These are phyloP conservation scores for Aspergillaceae sp. DNA, from an alignment of 2,329 filamentous ascomycete genomes.

Conservation along the genomic window DNA sequence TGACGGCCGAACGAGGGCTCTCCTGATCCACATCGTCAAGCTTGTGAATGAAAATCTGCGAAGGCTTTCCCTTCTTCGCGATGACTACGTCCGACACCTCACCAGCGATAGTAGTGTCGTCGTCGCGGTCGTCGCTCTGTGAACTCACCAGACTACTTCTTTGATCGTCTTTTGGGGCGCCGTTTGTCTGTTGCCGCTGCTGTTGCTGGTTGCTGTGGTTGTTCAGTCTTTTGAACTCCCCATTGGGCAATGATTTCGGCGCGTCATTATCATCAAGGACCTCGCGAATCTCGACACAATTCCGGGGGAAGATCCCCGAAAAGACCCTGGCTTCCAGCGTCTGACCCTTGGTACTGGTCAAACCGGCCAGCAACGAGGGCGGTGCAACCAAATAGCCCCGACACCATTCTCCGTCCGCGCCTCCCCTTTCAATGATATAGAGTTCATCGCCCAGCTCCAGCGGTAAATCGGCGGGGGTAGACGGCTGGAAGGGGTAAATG, in stretches of 20 bases:
- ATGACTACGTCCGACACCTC: conserved; percentile 27
- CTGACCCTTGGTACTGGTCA: conserved; percentile 85
- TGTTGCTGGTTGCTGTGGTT: not conserved
- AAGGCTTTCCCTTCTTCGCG: conserved; percentile 32
- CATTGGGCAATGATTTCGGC: conserved; percentile 24
- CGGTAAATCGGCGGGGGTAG: conserved; percentile 80
- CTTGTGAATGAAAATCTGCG: conserved; percentile 32
- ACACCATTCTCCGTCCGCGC: conserved; percentile 77
- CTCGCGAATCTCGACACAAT: conserved; percentile 90
- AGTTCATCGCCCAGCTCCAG: conserved; percentile 97
- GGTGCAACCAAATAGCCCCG: conserved; percentile 92
- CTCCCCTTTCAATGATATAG: conserved; percentile 96
- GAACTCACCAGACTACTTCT: conserved; percentile 21
- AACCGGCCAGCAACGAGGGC: conserved; percentile 79
- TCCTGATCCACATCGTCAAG: conserved; percentile 25
- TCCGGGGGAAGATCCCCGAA: conserved; percentile 93
- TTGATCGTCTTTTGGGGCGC: conserved; percentile 17
- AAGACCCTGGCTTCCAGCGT: conserved; percentile 93
- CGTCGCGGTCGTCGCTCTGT: conserved; percentile 15
- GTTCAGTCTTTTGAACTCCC: conserved; percentile 27
- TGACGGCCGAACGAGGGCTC: conserved; percentile 23
- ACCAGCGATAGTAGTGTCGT: conserved; percentile 3
- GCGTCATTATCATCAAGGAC: conserved; percentile 66
- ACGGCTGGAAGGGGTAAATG: conserved; percentile 84
- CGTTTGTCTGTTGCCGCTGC: conserved; percentile 15